Conservation (phyloP, 306 rosid species). For the Sindora glabra region DNA sequence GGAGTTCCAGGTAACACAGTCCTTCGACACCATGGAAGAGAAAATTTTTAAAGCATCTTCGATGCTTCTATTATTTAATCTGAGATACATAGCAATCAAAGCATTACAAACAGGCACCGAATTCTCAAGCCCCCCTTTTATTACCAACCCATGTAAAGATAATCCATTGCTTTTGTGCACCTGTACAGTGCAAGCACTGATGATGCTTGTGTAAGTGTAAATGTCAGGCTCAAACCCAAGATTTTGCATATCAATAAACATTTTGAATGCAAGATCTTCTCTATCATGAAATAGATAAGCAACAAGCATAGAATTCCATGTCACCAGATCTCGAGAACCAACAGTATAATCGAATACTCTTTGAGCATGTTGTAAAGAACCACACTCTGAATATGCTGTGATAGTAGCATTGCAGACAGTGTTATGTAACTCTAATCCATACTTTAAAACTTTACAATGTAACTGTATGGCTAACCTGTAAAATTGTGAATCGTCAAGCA, state of each 20-base stretch:
- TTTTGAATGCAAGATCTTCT: conserved; percentile 43
- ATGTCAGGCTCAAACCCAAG: conserved; percentile 64
- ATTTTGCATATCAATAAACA: conserved; percentile 53
- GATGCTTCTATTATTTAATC: conserved; percentile 39
- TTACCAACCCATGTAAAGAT: conserved; percentile 61
- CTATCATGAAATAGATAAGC: conserved; percentile 50
- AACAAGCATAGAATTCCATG: conserved; percentile 77
- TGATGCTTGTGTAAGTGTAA: conserved; percentile 61
- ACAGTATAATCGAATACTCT: conserved; percentile 43
- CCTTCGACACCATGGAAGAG: conserved; percentile 45
- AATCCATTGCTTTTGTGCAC: conserved; percentile 35
- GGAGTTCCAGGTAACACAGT: conserved; percentile 71
- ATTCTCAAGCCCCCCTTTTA: conserved; percentile 55
- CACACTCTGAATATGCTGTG: conserved; percentile 66
- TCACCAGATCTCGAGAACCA: conserved; percentile 44
- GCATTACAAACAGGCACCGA: conserved; percentile 67
- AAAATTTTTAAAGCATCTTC: conserved; percentile 51
- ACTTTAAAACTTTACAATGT: conserved; percentile 58
- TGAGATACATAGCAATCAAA: conserved; percentile 68
- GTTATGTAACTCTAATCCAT: conserved; percentile 38
- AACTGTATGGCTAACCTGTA: conserved; percentile 35
- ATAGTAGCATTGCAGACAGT: conserved; percentile 60
- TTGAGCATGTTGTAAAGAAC: conserved; percentile 54
- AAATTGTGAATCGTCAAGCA: conserved; percentile 49
- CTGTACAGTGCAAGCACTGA: conserved; percentile 43